Evolutionary conservation across 805 yeast genomes (phyloP).

Genomic region (Metahyphopichia silvanorum): DNA sequence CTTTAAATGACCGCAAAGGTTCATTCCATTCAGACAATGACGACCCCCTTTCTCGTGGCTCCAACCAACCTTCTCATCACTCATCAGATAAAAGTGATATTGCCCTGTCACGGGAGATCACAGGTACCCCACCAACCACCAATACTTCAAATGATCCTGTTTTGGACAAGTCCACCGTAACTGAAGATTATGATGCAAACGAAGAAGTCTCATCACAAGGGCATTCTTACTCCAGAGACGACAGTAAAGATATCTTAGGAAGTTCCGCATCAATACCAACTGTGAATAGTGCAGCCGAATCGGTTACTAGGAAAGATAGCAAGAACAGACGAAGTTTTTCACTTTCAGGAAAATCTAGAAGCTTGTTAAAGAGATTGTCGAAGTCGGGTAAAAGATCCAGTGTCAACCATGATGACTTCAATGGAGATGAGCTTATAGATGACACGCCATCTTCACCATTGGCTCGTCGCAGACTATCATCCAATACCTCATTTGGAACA

Average conservation of each 20-base stretch:
- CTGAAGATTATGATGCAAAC: too few species aligned
- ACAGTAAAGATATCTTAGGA: conserved; percentile 1
- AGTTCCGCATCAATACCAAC: background rate
- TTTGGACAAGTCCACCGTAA: too few species aligned
- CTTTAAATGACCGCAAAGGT: conserved; percentile 1
- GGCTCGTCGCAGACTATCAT: background rate
- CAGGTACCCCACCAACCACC: conserved; percentile 14
- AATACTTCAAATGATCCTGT: conserved; percentile 9
- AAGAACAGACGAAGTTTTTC: conserved; percentile 20
- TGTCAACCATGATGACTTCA: conserved; percentile 7
- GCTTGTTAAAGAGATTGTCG: conserved; percentile 32
- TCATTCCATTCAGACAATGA: conserved; percentile 2
- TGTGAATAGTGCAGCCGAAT: conserved; percentile 1
- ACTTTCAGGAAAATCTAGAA: conserved; percentile 24
- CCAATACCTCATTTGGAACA: background rate
- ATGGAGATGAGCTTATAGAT: conserved; percentile 5
- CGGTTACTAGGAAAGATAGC: conserved; percentile 10
- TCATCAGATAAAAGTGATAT: conserved; percentile 12
- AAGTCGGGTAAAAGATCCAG: conserved; percentile 20
- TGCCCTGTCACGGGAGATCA: conserved; percentile 7
- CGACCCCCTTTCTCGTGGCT: background rate
- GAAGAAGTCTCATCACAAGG: too few species aligned
- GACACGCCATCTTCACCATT: conserved; percentile 3
- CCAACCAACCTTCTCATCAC: conserved; percentile 4
- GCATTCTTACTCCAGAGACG: too few species aligned